Conservation (phyloP, 1,284 basidiomycete genomes). For the Irpex sp. region DNA sequence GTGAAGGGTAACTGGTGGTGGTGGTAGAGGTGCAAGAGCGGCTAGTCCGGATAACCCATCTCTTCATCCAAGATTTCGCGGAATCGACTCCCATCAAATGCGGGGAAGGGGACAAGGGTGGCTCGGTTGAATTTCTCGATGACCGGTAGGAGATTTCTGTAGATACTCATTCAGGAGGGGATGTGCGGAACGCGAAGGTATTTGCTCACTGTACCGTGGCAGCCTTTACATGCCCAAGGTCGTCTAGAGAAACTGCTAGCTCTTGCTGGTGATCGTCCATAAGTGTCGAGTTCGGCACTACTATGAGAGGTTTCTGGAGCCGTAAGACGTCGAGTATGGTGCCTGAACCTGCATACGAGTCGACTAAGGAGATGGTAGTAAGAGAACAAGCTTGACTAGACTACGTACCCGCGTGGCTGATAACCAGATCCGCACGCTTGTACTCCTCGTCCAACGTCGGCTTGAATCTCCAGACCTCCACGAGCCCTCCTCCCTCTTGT, state of each 20-base stretch:
- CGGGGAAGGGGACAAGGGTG: constrained; percentile 53
- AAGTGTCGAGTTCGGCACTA: constrained; percentile 84
- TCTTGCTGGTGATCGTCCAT: constrained; percentile 95
- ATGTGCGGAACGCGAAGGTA: not conserved
- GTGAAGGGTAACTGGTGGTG: constrained; percentile 9
- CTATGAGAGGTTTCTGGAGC: constrained; percentile 69
- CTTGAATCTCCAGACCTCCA: constrained; percentile 72
- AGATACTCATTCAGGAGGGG: constrained; percentile 1
- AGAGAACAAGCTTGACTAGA: not conserved
- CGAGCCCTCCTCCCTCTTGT: constrained; percentile 34
- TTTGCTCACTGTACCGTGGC: constrained; percentile 51
- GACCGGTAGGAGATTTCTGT: constrained; percentile 47
- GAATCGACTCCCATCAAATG: constrained; percentile 61
- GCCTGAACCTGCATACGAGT: constrained; percentile 69
- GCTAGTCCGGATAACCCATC: constrained; percentile 51
- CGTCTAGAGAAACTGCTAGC: constrained; percentile 67
- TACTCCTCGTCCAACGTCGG: constrained; percentile 64
- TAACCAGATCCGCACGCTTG: constrained; percentile 66
- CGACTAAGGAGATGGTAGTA: constrained; percentile 8
- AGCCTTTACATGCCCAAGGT: constrained; percentile 60
- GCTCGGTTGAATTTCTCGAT: constrained; percentile 45
- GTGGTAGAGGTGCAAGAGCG: constrained; percentile 2
- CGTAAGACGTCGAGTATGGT: constrained; percentile 89
- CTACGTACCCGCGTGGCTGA: constrained; percentile 86
- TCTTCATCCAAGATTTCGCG: constrained; percentile 62